Conservation (phyloP, 331 rosid genomes). For the Quercus tomentella region DNA sequence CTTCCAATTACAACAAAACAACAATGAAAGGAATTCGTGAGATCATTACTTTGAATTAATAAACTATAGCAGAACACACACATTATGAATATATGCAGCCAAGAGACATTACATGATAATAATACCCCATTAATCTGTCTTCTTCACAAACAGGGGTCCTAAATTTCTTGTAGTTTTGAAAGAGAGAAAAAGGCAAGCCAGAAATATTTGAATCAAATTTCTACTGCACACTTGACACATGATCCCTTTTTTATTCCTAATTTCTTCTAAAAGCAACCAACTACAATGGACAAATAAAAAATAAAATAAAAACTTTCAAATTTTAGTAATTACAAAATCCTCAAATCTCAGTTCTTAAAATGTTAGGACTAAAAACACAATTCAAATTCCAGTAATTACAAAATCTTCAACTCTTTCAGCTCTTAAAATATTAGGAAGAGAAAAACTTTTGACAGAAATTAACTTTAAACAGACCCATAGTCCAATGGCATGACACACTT, state of each 20-base stretch:
- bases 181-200: not conserved
- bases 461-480: not conserved
- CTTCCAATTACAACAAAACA: not conserved
- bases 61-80: not conserved
- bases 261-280: too few species aligned
- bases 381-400: not conserved
- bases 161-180: not conserved
- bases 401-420: not conserved
- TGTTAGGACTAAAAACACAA: too few species aligned
- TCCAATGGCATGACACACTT: not conserved
- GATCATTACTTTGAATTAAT: not conserved
- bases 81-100: not conserved
- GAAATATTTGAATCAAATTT: not conserved
- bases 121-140: not conserved
- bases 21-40: not conserved
- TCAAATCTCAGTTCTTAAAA: too few species aligned
- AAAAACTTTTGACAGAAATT: not conserved
- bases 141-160: not conserved
- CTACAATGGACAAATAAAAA: too few species aligned
- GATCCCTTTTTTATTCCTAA: not conserved
- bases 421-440: not conserved
- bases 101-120: not conserved
- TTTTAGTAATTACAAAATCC: too few species aligned
- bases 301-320: too few species aligned
- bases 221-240: not conserved